Conservation (phyloP, 129 eudicot species). For the Escallonia rubra region DNA sequence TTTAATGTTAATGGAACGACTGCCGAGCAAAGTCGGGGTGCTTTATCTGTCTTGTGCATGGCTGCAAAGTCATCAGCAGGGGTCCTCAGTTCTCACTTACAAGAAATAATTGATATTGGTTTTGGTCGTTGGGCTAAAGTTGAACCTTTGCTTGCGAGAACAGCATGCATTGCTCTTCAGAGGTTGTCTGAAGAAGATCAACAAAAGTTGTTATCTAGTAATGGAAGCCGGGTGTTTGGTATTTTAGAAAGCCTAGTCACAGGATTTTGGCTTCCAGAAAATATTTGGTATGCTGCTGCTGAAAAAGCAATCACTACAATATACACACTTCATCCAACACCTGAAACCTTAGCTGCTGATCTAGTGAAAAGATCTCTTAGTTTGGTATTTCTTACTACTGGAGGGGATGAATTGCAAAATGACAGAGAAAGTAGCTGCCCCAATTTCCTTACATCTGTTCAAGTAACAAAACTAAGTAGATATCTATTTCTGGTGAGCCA, state of each 20-base stretch:
- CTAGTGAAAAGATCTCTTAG: constrained; percentile 50
- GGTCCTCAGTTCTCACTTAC: constrained; percentile 84
- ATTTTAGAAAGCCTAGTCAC: constrained; percentile 60
- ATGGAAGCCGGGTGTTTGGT: constrained; percentile 74
- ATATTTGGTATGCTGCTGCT: constrained; percentile 90
- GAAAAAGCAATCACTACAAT: constrained; percentile 85
- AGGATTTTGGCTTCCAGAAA: constrained; percentile 80
- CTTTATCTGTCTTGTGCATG: constrained; percentile 80
- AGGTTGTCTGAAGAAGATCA: constrained; percentile 77
- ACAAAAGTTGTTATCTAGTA: constrained; percentile 57
- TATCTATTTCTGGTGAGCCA: constrained; percentile 73
- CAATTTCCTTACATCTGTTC: constrained; percentile 45
- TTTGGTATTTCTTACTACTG: constrained; percentile 45
- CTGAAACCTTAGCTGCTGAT: constrained; percentile 76
- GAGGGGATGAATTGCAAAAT: constrained; percentile 46
- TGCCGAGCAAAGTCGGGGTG: constrained; percentile 92
- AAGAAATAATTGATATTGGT: constrained; percentile 91
- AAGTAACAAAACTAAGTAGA: constrained; percentile 65
- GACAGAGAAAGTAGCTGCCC: constrained; percentile 30
- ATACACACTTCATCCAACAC: constrained; percentile 83
- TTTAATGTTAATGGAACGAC: constrained; percentile 80
- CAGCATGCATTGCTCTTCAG: constrained; percentile 86
- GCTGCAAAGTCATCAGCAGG: constrained; percentile 83
- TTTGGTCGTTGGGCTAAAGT: constrained; percentile 98
- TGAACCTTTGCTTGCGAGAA: constrained; percentile 97